A percentile compares a stretch with the other conserved stretches of the same genome.
These are phyloP conservation scores for Phytophthora multivora DNA, from an alignment of 352 stramenopile genomes.

Conservation along the genomic window DNA sequence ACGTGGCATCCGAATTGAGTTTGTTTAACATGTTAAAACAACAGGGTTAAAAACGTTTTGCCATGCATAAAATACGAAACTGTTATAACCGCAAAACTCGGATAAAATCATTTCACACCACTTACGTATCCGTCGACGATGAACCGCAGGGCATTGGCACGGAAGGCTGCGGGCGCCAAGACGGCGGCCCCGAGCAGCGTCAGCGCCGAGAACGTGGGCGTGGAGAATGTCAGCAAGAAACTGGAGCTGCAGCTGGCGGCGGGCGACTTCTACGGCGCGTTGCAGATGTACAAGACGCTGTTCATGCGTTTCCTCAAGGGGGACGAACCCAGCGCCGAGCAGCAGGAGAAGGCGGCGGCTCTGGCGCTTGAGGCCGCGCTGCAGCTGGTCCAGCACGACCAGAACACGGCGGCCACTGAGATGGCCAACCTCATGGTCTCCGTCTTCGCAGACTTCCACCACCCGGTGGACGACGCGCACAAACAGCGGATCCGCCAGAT, in stretches of 20 bases:
- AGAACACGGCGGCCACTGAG: slow-evolving; percentile 78
- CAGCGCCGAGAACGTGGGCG: slow-evolving; percentile 47
- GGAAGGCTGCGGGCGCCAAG: slow-evolving; percentile 64
- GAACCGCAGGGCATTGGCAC: slow-evolving; percentile 77
- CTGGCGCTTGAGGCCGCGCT: slow-evolving; percentile 72
- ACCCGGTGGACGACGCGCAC: slow-evolving; percentile 67
- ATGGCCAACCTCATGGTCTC: slow-evolving; percentile 83
- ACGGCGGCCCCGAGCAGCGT: slow-evolving; percentile 13
- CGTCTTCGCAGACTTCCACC: slow-evolving; percentile 74
- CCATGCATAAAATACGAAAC: no score
- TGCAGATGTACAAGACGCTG: slow-evolving; percentile 93
- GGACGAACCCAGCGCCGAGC: slow-evolving; percentile 50
- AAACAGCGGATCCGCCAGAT: slow-evolving; percentile 77
- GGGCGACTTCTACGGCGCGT: slow-evolving; percentile 86
- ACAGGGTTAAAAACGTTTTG: no score
- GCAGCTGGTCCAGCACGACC: slow-evolving; percentile 69
- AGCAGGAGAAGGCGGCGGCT: slow-evolving; percentile 68
- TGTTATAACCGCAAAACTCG: no score
- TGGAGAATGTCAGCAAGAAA: slow-evolving; percentile 83
- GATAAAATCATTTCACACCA: no score
- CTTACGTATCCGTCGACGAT: slow-evolving; percentile 33
- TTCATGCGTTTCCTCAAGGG: slow-evolving; percentile 88
- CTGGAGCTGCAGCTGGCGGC: slow-evolving; percentile 70
- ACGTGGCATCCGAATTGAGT: no score
- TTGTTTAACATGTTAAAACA: no score